Evolutionary conservation across 2,329 filamentous ascomycete species (phyloP).

Genomic region (Xylaria sp.): DNA sequence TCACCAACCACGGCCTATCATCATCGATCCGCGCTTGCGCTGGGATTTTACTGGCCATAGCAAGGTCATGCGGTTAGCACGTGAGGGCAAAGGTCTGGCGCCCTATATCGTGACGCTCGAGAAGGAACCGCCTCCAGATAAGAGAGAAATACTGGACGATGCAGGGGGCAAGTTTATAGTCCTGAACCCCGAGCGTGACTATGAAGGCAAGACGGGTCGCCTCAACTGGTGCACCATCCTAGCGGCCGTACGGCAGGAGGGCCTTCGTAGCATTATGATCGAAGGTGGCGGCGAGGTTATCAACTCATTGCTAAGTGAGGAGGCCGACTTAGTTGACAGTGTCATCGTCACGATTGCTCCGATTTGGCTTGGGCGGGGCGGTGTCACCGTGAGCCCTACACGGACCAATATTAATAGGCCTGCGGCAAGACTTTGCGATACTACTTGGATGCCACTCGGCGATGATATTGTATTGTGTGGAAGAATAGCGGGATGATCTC

Average conservation of each 20-base stretch:
- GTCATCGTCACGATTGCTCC: slow-evolving; percentile 92
- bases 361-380: slow-evolving; percentile 86
- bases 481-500: slow-evolving; percentile 53
- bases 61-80: slow-evolving; percentile 74
- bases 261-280: slow-evolving; percentile 85
- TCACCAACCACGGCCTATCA: slow-evolving; percentile 80
- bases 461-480: slow-evolving; percentile 88
- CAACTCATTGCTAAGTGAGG: slow-evolving; percentile 76
- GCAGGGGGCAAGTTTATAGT: slow-evolving; percentile 65
- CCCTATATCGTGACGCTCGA: slow-evolving; percentile 75
- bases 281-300: slow-evolving; percentile 88
- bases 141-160: slow-evolving; percentile 56
- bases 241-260: slow-evolving; percentile 64
- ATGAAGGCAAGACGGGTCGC: slow-evolving; percentile 53
- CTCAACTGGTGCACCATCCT: slow-evolving; percentile 75
- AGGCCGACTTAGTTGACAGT: slow-evolving; percentile 73
- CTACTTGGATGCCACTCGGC: slow-evolving; percentile 81
- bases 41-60: slow-evolving; percentile 72
- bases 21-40: slow-evolving; percentile 82
- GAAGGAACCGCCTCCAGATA: slow-evolving; percentile 58
- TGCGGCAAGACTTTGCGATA: slow-evolving; percentile 72
- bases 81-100: slow-evolving; percentile 73
- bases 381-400: slow-evolving; percentile 80
- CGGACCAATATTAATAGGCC: slow-evolving; percentile 64
- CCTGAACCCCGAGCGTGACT: slow-evolving; percentile 44